A percentile compares a stretch with the other conserved stretches of the same genome.
Evolutionary conservation across 768 basidiomycete species (phyloP).

Genomic region (Phylloporus sp.): DNA sequence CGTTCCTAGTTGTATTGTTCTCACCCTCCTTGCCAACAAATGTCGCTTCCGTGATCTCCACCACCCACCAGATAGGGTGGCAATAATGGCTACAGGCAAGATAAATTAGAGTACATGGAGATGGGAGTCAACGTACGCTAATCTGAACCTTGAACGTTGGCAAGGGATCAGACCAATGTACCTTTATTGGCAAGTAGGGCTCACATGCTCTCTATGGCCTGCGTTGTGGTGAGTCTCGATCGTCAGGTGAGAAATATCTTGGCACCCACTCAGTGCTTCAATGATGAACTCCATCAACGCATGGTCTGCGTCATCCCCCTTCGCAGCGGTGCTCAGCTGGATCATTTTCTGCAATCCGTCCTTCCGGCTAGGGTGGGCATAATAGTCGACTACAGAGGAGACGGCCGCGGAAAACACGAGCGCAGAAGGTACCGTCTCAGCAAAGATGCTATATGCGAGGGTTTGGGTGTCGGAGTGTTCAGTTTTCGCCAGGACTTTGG

Average conservation of each 20-base stretch:
- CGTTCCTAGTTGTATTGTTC: background rate
- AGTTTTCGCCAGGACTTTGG: constrained; percentile 9
- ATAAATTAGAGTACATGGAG: too few species aligned
- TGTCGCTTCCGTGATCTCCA: constrained; percentile 6
- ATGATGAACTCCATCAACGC: constrained; percentile 40
- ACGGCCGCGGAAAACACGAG: constrained; percentile 53
- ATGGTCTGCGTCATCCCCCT: constrained; percentile 22
- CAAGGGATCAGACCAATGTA: constrained; percentile 33
- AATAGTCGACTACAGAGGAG: constrained; percentile 58
- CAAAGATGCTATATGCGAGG: constrained; percentile 48
- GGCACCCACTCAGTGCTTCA: constrained; percentile 42
- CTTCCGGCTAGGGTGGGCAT: constrained; percentile 38
- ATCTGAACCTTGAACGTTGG: constrained; percentile 34
- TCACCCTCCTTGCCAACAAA: constrained; percentile 22
- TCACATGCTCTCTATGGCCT: constrained; percentile 27
- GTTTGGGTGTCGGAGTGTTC: constrained; percentile 22
- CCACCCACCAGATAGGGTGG: background rate
- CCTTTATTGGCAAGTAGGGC: constrained; percentile 12
- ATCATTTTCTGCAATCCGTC: constrained; percentile 36
- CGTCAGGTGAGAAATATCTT: background rate
- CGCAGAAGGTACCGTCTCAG: constrained; percentile 51
- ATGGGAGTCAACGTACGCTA: constrained; percentile 31
- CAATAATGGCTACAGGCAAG: constrained; percentile 7
- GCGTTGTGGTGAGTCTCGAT: constrained; percentile 31
- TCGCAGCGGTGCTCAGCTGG: constrained; percentile 26